phyloP scores from a whole-genome alignment of 306 rosid species.

The Lathyrus tuberosus region DNA sequence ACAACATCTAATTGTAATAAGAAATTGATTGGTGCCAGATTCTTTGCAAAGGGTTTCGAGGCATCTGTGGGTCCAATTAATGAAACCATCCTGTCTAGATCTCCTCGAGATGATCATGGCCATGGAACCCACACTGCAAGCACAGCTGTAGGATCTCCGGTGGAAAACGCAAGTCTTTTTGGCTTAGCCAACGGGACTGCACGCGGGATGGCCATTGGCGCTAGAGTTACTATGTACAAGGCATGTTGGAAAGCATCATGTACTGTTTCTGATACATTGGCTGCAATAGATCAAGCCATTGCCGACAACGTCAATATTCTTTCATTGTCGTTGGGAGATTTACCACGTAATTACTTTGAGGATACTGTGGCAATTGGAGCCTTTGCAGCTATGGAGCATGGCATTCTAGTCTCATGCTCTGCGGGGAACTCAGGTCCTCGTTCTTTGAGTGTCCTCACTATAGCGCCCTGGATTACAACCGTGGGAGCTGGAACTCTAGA shows the following conservation, averaged over 20 bases:
- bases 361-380: conserved; percentile 71
- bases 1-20: conserved; percentile 59
- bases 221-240: conserved; percentile 73
- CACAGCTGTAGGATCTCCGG: conserved; percentile 70
- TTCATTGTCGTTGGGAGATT: conserved; percentile 75
- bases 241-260: conserved; percentile 68
- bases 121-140: conserved; percentile 89
- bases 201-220: conserved; percentile 77
- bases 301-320: conserved; percentile 65
- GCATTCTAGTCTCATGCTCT: conserved; percentile 64
- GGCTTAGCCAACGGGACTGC: conserved; percentile 74
- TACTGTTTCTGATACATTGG: conserved; percentile 60
- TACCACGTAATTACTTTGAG: conserved; percentile 40
- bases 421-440: conserved; percentile 80
- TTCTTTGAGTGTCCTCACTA: conserved; percentile 40
- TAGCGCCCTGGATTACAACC: conserved; percentile 90
- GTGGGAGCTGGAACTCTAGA: conserved; percentile 93
- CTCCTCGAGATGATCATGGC: conserved; percentile 76
- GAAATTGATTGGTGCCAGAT: conserved; percentile 79
- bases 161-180: conserved; percentile 49
- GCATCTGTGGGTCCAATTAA: conserved; percentile 50
- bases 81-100: conserved; percentile 45
- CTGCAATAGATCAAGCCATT: conserved; percentile 74
- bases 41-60: conserved; percentile 54
- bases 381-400: conserved; percentile 79